Evolutionary conservation across 2,329 filamentous ascomycete species (phyloP), one percentile per base, ranked within the genome.

Genomic region (Sporothrix curviconia): DNA sequence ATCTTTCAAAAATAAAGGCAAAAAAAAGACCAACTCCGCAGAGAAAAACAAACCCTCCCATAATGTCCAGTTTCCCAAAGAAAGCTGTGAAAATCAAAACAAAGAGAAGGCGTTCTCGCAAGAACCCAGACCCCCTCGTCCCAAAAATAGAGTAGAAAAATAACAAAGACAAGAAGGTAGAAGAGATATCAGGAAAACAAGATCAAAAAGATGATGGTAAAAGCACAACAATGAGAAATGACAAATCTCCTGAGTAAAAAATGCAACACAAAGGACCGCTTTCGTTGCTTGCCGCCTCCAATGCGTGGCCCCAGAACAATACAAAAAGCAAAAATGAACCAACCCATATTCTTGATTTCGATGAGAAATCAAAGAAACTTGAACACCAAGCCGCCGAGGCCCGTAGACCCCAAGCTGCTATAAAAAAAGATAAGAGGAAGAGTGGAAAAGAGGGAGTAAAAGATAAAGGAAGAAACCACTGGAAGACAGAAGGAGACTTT

Each of bases 401-500:
- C 44, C 40, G 30, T 49, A 28, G 15, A 24, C 43, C 28, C 15
- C 55, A n/a, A 12, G 22, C 30, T 24, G 22, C 6, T 34, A 46
- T 36, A 40, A 52, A 30, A 55, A 50, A 53, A 55, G 56, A 34
- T 19, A 43, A 54, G 24, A 42, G 37, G 55, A 40, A 49, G 37
- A 14, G 37, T 50, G 47, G 47, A 56, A 49, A 34, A 36, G 15
- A 22, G 37, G 28, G 56, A 51, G 6, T 36, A 30, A 49, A 58
- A 47, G 37, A 12, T n/a, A 34, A 30, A 54, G 37, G 53, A 47
- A 44, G 25, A 44, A 53, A 55, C 56, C 55, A 56, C 55, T 55
- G 40, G 30, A 39, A 56, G 34, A 60, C 19, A 12, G 11, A 28
- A 69, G 68, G 70, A 68, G 71, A 68, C 72, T 70, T 73, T 70